Percentiles rank a stretch among this genome's conserved stretches.
phyloP scores from a whole-genome alignment of 2,329 filamentous ascomycete species.

The Rhynchosporium graminicola region DNA sequence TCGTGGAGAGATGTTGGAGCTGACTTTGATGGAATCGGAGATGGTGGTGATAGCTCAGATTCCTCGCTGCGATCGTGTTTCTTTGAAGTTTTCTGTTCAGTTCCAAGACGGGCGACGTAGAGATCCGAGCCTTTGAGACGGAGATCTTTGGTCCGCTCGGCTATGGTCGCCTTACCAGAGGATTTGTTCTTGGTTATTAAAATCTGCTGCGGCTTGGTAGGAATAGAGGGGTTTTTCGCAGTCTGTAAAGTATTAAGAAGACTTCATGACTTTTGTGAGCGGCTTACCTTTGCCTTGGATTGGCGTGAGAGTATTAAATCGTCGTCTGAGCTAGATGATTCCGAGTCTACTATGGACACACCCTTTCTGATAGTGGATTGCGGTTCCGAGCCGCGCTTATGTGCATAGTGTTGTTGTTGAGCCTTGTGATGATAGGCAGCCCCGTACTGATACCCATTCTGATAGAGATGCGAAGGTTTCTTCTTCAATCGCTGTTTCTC shows the following conservation, averaged over 20 bases:
- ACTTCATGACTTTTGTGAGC: neutral
- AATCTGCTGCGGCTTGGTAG: slow-evolving; percentile 23
- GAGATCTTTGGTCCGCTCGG: slow-evolving; percentile 48
- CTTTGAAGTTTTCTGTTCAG: slow-evolving; percentile 15
- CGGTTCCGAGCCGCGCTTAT: slow-evolving; percentile 27
- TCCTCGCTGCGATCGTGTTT: neutral
- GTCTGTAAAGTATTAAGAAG: slow-evolving; percentile 14
- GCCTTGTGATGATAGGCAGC: slow-evolving; percentile 34
- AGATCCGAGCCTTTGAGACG: slow-evolving; percentile 52
- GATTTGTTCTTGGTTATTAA: slow-evolving; percentile 32
- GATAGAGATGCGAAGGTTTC: slow-evolving; percentile 32
- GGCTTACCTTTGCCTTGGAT: slow-evolving; percentile 23
- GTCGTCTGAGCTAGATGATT: slow-evolving; percentile 16
- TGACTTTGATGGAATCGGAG: slow-evolving; percentile 10
- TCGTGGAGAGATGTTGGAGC: slow-evolving; percentile 47
- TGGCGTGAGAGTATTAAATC: slow-evolving; percentile 16
- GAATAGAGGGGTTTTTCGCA: slow-evolving; percentile 14
- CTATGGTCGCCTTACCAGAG: slow-evolving; percentile 33
- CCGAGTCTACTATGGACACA: neutral
- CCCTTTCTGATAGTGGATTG: slow-evolving; percentile 11
- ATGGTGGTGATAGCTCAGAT: neutral
- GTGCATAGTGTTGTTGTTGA: slow-evolving; percentile 32
- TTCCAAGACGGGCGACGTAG: slow-evolving; percentile 50
- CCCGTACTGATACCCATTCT: slow-evolving; percentile 30
- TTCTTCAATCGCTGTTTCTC: slow-evolving; percentile 39